Base-by-base conservation (phyloP, 805 yeast species). In the Kluyveromyces siamensis region DNA sequence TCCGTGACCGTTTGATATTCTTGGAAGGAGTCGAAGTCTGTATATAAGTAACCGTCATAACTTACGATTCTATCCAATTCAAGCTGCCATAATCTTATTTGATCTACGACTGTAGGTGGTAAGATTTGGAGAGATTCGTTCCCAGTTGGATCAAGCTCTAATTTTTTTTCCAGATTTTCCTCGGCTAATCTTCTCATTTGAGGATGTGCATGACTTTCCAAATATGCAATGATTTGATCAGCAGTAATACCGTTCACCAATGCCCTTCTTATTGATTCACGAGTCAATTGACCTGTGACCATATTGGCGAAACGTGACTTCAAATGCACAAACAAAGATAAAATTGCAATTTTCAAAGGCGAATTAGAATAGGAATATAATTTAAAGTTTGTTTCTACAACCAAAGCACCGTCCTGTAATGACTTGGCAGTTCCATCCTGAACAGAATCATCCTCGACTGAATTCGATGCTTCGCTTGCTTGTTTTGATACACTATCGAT, bases 51-150 rank as follows among this genome's bases (percentile, higher is more conserved):
- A 0, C 99, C 99, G 27, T 83, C 87, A 45, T 80, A 85, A 1
- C 93, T 79, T 56, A 85, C 82, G 54, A 93, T 87, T 67, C 99
- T 78, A 65, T 93, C 98, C 69, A 90, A 68, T 63, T 93, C 99
- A 51, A 93, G 72, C 70, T 93, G 98, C 99, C 99, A 93, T 47
- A 93, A 73, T 62, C 82, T 83, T 57, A 93, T 87, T 65, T 93
- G 99, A 67, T 93, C 99, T 1, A 87, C 86, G n/a, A 93, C 96
- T 0, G 96, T 93, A 0, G 98, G 96, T 3, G 98, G 98, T 6
- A 86, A 64, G 11, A 93, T 71, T 60, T 83, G 82, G 50, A 81
- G 58, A 53, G 76, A 62, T 55, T 80, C 77, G 52, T 75, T 75
- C 8, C 74, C 67, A 13, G 69, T 70, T 6, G 70, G 62, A 41